Evolutionary conservation across 1,139 yeast species (phyloP), one percentile per base, ranked within the genome.

Genomic region (Zygotorulaspora mrakii): DNA sequence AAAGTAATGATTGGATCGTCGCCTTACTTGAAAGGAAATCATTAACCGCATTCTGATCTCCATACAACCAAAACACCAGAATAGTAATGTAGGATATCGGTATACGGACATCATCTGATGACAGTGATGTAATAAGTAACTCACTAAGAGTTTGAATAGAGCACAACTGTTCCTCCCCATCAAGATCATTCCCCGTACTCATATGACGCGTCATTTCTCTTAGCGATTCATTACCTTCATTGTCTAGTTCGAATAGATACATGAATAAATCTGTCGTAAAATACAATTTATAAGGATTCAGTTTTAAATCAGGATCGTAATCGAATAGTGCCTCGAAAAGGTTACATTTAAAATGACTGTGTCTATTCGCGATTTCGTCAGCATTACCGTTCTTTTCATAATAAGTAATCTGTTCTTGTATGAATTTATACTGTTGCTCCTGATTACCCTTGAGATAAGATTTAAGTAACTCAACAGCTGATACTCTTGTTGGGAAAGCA

Each of bases 281-380:
- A 94, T 96, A 94, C 1, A 79, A 67, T 54, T 81, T 78, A 59
- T 87, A 91, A 0, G 98, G 96, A 51, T 94, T 89, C 31, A 88
- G 64, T 43, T 80, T 77, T 33, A 76, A 66, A 13, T 83, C 88
- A 1, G 86, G 76, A 52, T 88, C 94, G 54, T 84, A 87, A 49
- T 83, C 94, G 56, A 87, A 73, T 5, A 91, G 64, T 0, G 83
- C 76, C 14, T 77, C 68, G 41, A 91, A 77, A 1, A 91, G 62
- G 56, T 86, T 86, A 4, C 46, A 30, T 16, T 49, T 50, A 4
- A 52, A 13, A 9, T 40, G 30, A 20, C 13, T 25, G 14, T 9
- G 6, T 6, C 37, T 12, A 21, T 29, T 40, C 6, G 31, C 17
- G 12, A 29, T 31, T 22, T 31, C 42, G 20, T 28, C 35, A 9